A percentile compares a stretch with the other conserved stretches of the same genome.
Evolutionary conservation across 805 yeast species (phyloP).

Genomic region (Jamesozyma spencerorum): DNA sequence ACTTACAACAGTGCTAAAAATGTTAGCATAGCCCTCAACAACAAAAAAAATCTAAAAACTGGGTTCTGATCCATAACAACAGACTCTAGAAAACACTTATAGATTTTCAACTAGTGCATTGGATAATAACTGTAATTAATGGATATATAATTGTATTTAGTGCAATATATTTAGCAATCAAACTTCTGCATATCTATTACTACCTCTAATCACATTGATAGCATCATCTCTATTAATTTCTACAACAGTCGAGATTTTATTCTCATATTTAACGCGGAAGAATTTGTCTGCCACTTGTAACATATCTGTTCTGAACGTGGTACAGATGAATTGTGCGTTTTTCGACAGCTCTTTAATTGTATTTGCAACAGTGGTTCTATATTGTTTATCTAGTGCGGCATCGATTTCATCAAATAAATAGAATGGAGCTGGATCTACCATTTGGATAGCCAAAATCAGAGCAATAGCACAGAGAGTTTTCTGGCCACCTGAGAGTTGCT

Average conservation of each 20-base stretch:
- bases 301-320: conserved; percentile 93
- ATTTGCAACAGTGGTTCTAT: conserved; percentile 76
- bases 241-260: conserved; percentile 69
- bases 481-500: conserved; percentile 94
- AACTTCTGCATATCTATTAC: conserved; percentile 23
- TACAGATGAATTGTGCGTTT: conserved; percentile 85
- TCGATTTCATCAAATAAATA: conserved; percentile 94
- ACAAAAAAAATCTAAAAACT: conserved; percentile 17
- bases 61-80: conserved; percentile 39
- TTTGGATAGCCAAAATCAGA: conserved; percentile 84
- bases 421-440: conserved; percentile 94
- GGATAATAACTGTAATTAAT: too few species aligned
- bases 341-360: conserved; percentile 57
- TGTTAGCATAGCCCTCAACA: conserved; percentile 33
- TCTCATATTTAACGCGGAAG: conserved; percentile 77
- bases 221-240: conserved; percentile 70
- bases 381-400: conserved; percentile 89
- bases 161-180: conserved; percentile 1
- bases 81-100: conserved; percentile 32
- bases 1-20: conserved; percentile 35
- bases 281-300: conserved; percentile 76
- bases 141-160: not conserved
- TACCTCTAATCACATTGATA: conserved; percentile 69
- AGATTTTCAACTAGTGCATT: too few species aligned
- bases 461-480: conserved; percentile 95